These are phyloP conservation scores for Blastobotrys serpentis DNA, from an alignment of 1,139 yeast genomes.

Conservation along the genomic window DNA sequence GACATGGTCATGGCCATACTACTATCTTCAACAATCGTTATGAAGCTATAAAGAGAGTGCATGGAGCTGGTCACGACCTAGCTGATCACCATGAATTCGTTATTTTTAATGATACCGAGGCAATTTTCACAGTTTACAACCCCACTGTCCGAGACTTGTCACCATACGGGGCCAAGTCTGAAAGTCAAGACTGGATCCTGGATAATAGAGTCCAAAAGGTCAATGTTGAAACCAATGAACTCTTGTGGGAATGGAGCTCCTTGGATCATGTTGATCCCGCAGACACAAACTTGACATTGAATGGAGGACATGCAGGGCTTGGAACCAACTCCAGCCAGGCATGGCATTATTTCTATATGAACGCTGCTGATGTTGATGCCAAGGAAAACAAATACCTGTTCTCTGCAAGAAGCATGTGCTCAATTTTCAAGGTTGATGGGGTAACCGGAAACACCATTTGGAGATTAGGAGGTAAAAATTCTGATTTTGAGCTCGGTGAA, in stretches of 20 bases:
- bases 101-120: conserved; percentile 16
- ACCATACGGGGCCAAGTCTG: conserved; percentile 2
- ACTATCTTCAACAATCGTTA: conserved; percentile 20
- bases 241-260: conserved; percentile 44
- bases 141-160: conserved; percentile 17
- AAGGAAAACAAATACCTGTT: conserved; percentile 40
- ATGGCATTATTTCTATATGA: conserved; percentile 47
- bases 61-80: conserved; percentile 19
- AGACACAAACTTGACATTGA: conserved; percentile 5
- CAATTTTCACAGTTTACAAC: conserved; percentile 18
- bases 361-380: conserved; percentile 43
- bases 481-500: conserved; percentile 4
- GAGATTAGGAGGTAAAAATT: conserved; percentile 18
- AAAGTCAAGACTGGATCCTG: conserved; percentile 12
- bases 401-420: conserved; percentile 42
- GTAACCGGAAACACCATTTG: conserved; percentile 42
- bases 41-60: conserved; percentile 16
- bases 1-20: conserved; percentile 21
- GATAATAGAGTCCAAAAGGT: conserved; percentile 30
- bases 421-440: conserved; percentile 42
- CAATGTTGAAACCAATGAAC: conserved; percentile 41
- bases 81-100: conserved; percentile 22
- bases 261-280: conserved; percentile 36
- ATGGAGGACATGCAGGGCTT: conserved; percentile 37
- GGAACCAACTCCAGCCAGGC: conserved; percentile 43